Conservation (phyloP, 2,329 filamentous ascomycete genomes). For the Mariannaea elegans region DNA sequence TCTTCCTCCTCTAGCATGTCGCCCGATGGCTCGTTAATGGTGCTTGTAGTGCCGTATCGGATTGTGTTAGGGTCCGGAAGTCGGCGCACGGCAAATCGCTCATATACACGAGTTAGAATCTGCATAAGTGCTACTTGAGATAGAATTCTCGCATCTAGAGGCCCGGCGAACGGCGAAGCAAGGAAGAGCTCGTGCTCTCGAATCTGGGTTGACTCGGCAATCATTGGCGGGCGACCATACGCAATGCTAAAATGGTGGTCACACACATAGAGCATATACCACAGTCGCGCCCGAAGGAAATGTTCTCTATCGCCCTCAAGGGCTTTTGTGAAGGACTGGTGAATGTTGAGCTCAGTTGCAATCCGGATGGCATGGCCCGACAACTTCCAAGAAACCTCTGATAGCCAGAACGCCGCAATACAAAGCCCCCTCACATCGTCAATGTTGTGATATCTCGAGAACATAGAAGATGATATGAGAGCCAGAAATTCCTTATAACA, state of each 20-base stretch:
- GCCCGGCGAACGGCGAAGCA: slow-evolving; percentile 25
- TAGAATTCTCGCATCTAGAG: slow-evolving; percentile 22
- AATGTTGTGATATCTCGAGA: slow-evolving; percentile 64
- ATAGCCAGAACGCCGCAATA: slow-evolving; percentile 70
- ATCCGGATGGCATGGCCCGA: slow-evolving; percentile 67
- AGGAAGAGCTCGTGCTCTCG: slow-evolving; percentile 41
- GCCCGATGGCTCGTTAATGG: slow-evolving; percentile 10
- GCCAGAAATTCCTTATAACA: slow-evolving; percentile 67
- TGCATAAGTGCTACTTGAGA: slow-evolving; percentile 27
- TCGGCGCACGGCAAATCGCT: slow-evolving; percentile 18
- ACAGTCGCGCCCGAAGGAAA: slow-evolving; percentile 64
- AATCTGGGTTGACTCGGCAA: slow-evolving; percentile 32
- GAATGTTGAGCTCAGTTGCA: slow-evolving; percentile 63
- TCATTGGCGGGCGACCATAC: slow-evolving; percentile 44
- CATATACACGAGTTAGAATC: slow-evolving; percentile 24
- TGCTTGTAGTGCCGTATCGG: slow-evolving; percentile 8
- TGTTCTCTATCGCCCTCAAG: slow-evolving; percentile 57
- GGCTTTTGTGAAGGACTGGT: slow-evolving; percentile 60
- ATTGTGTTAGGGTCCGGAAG: slow-evolving; percentile 21
- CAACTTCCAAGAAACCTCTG: slow-evolving; percentile 68
- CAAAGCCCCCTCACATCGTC: slow-evolving; percentile 69
- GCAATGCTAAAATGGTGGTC: slow-evolving; percentile 46
- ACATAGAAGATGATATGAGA: slow-evolving; percentile 64
- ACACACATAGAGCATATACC: slow-evolving; percentile 57
- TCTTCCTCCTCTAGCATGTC: slow-evolving; percentile 45